Conservation (phyloP, 768 basidiomycete species). For the Boletus fagicola region DNA sequence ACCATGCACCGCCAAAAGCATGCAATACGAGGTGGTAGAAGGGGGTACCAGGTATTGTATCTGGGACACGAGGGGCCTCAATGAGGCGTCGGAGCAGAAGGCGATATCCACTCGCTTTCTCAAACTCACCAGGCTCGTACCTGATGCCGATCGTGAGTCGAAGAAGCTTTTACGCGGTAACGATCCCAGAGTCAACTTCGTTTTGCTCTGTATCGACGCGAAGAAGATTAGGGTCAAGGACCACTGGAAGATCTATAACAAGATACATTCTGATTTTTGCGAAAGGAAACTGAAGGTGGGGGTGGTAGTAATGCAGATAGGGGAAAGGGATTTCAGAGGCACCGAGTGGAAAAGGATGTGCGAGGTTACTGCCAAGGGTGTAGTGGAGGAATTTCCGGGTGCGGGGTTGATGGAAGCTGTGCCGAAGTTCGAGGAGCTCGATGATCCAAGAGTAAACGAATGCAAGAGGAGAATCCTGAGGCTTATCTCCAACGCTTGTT, state of each 20-base stretch:
- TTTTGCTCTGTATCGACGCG: conserved; percentile 23
- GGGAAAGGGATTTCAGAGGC: conserved; percentile 4
- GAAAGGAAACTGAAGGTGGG: conserved; percentile 9
- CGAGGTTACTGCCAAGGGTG: neutral
- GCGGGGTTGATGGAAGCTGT: conserved; percentile 19
- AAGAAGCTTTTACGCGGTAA: conserved; percentile 15
- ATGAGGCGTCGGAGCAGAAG: conserved; percentile 15
- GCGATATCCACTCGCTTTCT: neutral
- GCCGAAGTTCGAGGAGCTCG: conserved; percentile 11
- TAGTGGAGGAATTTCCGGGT: conserved; percentile 14
- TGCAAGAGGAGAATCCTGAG: conserved; percentile 23
- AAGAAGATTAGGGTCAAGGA: conserved; percentile 15
- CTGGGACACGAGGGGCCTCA: conserved; percentile 29
- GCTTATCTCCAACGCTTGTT: conserved; percentile 19
- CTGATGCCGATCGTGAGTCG: conserved; percentile 19
- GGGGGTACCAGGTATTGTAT: conserved; percentile 10
- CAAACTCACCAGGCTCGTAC: neutral
- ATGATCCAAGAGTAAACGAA: conserved; percentile 14
- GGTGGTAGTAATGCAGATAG: conserved; percentile 18
- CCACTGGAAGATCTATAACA: conserved; percentile 23
- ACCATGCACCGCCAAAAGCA: conserved; percentile 19
- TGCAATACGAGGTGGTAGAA: conserved; percentile 9
- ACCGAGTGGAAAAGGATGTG: conserved; percentile 21
- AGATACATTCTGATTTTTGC: conserved; percentile 19
- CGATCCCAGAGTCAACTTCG: conserved; percentile 16